Evolutionary conservation across 2,329 filamentous ascomycete species (phyloP), one percentile per base, ranked within the genome.

Genomic region (Alternaria arbusti): DNA sequence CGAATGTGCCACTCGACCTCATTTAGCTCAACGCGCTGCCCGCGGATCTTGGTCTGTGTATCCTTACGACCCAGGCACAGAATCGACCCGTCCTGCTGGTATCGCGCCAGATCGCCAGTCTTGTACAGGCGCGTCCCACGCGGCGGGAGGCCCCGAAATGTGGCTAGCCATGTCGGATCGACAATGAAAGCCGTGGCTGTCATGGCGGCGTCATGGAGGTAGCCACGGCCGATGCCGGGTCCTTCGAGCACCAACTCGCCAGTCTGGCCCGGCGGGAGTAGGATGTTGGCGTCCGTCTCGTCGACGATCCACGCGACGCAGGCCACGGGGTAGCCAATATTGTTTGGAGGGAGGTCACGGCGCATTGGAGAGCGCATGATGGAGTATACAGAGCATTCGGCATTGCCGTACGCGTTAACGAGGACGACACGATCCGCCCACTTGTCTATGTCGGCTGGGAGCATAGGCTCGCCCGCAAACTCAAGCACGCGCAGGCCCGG

Each of bases 211-310:
- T 73, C 46, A n/a, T 68, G 64, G 7, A 74, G 54, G 30, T 74
- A 74, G 11, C 66, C 68, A 15, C 70, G 69, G 2, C 74, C 76
- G 4, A 81, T 66, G 20, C 70, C 84, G 1, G 84, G 84, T 0
- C 86, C 86, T 64, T 88, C 86, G 17, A 89, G 83, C 3, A 88
- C 80, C 2, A 89, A 78, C 69, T 89, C 87, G 8, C 70, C 71
- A 20, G 62, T 56, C 32, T 23, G 70, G 54, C 74, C 66, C 32
- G 47, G 20, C 2, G 66, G 58, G 1, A 32, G 26, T 4, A 76
- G 66, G 7, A 28, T 40, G n/a, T 74, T 45, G 20, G 60, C 61
- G 49, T 78, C 56, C 1, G 63, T n/a, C 0, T 65, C 25, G 17
- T 75, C 59, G 3, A 70, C 67, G 9, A 81, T 65, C 78, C 73